Base-by-base conservation (phyloP, 495 filamentous ascomycete species). In the Pseudomonodictys pantanalensis region DNA sequence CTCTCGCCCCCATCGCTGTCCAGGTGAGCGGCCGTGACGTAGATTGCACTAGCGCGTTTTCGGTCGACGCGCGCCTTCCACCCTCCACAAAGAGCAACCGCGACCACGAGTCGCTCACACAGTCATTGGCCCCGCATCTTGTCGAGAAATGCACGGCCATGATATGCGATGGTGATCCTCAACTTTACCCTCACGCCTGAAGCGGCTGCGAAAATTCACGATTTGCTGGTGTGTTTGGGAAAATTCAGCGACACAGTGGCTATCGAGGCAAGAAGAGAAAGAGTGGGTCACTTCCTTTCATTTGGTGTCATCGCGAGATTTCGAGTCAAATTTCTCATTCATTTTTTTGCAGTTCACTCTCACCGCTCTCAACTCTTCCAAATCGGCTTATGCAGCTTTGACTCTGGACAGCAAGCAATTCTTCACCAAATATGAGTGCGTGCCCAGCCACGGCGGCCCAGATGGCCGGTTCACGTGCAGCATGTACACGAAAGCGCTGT, bases 201-300 rank as follows among this genome's bases (percentile, higher is more conserved):
- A 49, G 87, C 87, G 8, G 78, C 92, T 20, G 76, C 81, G 25
- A 81, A 81, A 52, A 72, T 98, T 17, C 90, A 97, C 66, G 90
- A 97, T 71, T 79, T 83, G 9, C 79, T 98, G n/a, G 73, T 83
- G 48, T 97, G 93, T 71, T 81, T 98, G 25, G 80, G 84, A 45
- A 97, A 93, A 75, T 97, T 97, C 78, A 90, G 87, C 69, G 93
- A 98, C 60, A 85, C 83, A 41, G 88, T 97, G 9, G 87, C 85
- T 25, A 78, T 98, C 35, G 93, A 97, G 73, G 91, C 91, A 7
- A 82, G 83, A 62, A 79, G 80, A 41, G 83, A 90, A 65, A 79
- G 83, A 71, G 88, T 93, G 78, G 42, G 77, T 38, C 2, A 6
- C 12, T 4, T 10, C 5, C 6, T 25, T 22, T 24, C 24, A n/a